These are phyloP conservation scores for Penicillium crystallinum DNA, from an alignment of 495 filamentous ascomycete genomes.

Conservation along the genomic window DNA sequence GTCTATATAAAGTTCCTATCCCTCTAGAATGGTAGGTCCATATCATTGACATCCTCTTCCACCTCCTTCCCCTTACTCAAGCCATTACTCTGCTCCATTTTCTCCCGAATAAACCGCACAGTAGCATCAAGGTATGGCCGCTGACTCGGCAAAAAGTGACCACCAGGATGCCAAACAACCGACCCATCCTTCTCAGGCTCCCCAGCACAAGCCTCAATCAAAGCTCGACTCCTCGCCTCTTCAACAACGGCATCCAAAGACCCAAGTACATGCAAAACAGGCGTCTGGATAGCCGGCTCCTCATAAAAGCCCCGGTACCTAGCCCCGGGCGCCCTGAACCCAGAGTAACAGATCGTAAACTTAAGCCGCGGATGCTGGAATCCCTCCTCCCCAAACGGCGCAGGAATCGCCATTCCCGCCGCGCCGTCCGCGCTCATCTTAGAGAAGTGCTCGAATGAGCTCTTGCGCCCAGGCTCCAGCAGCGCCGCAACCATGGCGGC, in stretches of 20 bases:
- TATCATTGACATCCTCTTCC: slow-evolving; percentile 55
- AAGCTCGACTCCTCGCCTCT: slow-evolving; percentile 57
- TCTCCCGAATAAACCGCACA: slow-evolving; percentile 67
- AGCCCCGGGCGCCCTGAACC: slow-evolving; percentile 65
- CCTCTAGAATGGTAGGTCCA: slow-evolving; percentile 60
- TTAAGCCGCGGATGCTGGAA: slow-evolving; percentile 56
- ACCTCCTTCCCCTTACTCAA: slow-evolving; percentile 31
- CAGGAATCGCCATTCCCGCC: slow-evolving; percentile 42
- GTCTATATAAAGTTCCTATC: background rate
- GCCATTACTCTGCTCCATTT: slow-evolving; percentile 32
- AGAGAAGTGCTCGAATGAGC: slow-evolving; percentile 39
- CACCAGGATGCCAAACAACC: slow-evolving; percentile 83
- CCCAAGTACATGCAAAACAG: slow-evolving; percentile 77
- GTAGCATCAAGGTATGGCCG: slow-evolving; percentile 73
- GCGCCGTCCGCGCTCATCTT: slow-evolving; percentile 18
- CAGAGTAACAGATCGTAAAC: slow-evolving; percentile 75
- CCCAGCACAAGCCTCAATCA: slow-evolving; percentile 63
- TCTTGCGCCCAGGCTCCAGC: slow-evolving; percentile 54
- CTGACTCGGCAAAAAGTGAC: slow-evolving; percentile 82
- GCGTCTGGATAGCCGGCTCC: slow-evolving; percentile 64
- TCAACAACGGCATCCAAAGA: slow-evolving; percentile 85
- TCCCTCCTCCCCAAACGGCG: slow-evolving; percentile 38
- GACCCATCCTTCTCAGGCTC: slow-evolving; percentile 47
- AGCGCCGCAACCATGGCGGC: slow-evolving; percentile 60
- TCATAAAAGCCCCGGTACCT: slow-evolving; percentile 67